These are phyloP conservation scores for Grigorovia transvaalensis DNA, from an alignment of 805 yeast genomes.

Conservation along the genomic window DNA sequence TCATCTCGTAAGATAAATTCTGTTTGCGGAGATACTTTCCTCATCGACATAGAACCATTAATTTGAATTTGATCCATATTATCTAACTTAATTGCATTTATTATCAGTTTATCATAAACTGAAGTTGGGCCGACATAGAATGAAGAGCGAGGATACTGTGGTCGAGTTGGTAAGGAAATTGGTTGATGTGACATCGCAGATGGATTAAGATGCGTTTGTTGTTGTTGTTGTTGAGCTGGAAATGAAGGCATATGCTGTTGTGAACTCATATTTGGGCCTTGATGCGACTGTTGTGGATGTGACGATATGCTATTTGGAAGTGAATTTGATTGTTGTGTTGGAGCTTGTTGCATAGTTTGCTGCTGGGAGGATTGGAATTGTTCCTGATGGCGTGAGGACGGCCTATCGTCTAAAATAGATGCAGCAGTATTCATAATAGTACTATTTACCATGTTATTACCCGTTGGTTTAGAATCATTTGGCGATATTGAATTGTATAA, in stretches of 20 bases:
- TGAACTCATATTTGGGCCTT: background rate
- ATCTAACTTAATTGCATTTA: slow-evolving; percentile 53
- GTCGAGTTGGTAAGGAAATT: slow-evolving; percentile 1
- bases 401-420: slow-evolving; percentile 1
- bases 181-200: background rate
- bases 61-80: slow-evolving; percentile 75
- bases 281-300: background rate
- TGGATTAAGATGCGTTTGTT: background rate
- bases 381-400: background rate
- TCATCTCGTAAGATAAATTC: slow-evolving; percentile 78
- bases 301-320: background rate
- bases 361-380: background rate
- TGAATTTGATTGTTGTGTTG: background rate
- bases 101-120: slow-evolving; percentile 59
- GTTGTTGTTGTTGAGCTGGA: background rate
- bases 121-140: slow-evolving; percentile 86
- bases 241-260: background rate
- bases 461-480: background rate
- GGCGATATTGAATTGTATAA: slow-evolving; percentile 10
- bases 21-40: slow-evolving; percentile 69
- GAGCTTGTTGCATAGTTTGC: slow-evolving; percentile 1
- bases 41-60: slow-evolving; percentile 50
- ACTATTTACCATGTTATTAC: background rate
- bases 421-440: background rate
- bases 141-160: slow-evolving; percentile 84